Evolutionary conservation across 2,329 filamentous ascomycete species (phyloP), one percentile per base, ranked within the genome.

Genomic region (Diaporthe longicolla): DNA sequence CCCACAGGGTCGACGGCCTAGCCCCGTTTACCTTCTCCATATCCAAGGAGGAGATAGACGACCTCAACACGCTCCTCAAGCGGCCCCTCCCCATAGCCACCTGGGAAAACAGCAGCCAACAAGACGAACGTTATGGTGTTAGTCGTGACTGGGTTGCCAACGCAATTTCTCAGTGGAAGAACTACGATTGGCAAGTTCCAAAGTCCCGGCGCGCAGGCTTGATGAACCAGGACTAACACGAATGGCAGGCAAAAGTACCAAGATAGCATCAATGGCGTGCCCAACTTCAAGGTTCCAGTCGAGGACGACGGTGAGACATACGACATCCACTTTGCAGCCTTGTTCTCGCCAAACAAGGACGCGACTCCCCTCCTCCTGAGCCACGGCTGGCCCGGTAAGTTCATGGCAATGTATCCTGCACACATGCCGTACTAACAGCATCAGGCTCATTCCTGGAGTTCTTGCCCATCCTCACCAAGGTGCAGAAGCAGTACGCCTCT

Each of bases 371-470:
- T 91, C 13, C 76, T 85, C 3, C 82, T 89, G 15, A 78, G 88
- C n/a, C 89, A 91, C 75, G 89, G 89, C 59, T 91, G 88, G 88
- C 89, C 89, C 1, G 63, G 63, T 66, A 52, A n/a, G 63, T 32
- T 15, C 29, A 37, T 5, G 21, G 21, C 1, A 10, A 50, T 11
- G 35, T 24, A 1, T 4, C 24, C 29, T 19, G 9, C 19, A 6
- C 2, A 3, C 13, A 10, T 37, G 26, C 29, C 21, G 7, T 32
- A 26, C 29, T 66, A 26, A 66, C 32, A 26, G 6, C 8, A n/a
- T 19, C 13, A 66, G 81, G 83, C 75, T 85, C 82, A 0, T 88
- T 90, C 74, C 78, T 88, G 0, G 90, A 92, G 75, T 91, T 91
- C 76, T 77, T 91, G 3, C 85, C 85, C 1, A 81, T 90, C 10